Evolutionary conservation across 164 flowering plant genomes (phyloP).

Genomic region (Sextonia rubra): DNA sequence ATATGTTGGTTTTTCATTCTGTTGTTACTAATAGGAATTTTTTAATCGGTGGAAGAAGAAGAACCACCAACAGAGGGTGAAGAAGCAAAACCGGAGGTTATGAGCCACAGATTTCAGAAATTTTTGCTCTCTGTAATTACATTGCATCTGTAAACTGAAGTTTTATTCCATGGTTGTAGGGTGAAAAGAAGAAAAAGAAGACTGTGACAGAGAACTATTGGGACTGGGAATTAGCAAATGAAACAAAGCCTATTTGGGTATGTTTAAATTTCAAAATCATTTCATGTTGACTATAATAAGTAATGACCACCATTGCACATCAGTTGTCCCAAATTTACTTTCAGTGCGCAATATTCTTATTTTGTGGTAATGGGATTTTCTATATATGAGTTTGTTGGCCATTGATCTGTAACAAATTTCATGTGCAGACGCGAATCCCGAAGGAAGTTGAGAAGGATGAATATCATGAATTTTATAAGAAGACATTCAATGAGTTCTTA

Average conservation of each 20-base stretch:
- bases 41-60: constrained; percentile 86
- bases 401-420: not conserved
- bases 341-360: no score
- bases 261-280: not conserved
- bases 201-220: constrained; percentile 90
- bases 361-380: not conserved
- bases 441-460: constrained; percentile 84
- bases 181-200: constrained; percentile 71
- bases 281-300: not conserved
- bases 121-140: no score
- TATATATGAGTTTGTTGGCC: not conserved
- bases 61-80: constrained; percentile 90
- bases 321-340: no score
- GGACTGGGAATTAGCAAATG: constrained; percentile 98
- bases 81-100: constrained; percentile 72
- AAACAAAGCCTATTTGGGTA: constrained; percentile 98
- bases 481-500: constrained; percentile 85
- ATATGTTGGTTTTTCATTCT: no score
- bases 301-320: no score
- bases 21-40: no score
- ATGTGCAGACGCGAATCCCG: constrained; percentile 71
- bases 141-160: no score
- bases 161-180: constrained; percentile 34
- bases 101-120: no score
- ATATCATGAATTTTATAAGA: constrained; percentile 82